Evolutionary conservation across 202 grass and related monocot species (phyloP).

Genomic region (Cymbopogon flexuosus): DNA sequence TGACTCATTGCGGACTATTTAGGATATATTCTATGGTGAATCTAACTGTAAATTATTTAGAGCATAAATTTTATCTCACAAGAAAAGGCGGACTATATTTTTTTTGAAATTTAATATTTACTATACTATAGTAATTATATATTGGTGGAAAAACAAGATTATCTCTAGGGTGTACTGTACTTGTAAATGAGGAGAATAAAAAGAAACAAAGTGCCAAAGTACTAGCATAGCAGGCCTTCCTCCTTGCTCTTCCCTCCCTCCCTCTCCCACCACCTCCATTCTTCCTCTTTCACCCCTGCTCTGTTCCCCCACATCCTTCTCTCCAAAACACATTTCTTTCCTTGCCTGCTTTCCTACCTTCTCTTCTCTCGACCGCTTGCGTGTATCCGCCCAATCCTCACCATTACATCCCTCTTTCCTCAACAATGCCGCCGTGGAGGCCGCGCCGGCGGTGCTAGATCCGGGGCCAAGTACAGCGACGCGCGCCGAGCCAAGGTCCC

Average conservation of each 20-base stretch:
- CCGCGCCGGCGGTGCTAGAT: constrained; percentile 37
- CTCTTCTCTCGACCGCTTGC: constrained; percentile 2
- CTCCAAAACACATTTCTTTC: constrained; percentile 35
- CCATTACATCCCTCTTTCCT: neutral
- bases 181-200: neutral
- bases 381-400: constrained; percentile 26
- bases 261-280: neutral
- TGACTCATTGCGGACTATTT: too few relatives aligned
- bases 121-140: neutral
- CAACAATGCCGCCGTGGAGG: constrained; percentile 38
- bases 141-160: neutral
- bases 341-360: constrained; percentile 33
- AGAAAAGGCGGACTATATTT: too few relatives aligned
- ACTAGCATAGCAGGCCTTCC: neutral
- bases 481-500: neutral
- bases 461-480: neutral
- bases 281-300: neutral
- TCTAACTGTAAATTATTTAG: too few relatives aligned
- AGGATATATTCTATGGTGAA: too few relatives aligned
- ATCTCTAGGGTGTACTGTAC: neutral
- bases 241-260: too few relatives aligned
- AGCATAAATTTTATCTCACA: too few relatives aligned
- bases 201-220: constrained; percentile 16
- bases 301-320: neutral
- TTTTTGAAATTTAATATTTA: too few relatives aligned